A percentile compares a stretch with the other conserved stretches of the same genome.
These are phyloP conservation scores for Senna tora DNA, from an alignment of 306 rosid genomes.

Conservation along the genomic window DNA sequence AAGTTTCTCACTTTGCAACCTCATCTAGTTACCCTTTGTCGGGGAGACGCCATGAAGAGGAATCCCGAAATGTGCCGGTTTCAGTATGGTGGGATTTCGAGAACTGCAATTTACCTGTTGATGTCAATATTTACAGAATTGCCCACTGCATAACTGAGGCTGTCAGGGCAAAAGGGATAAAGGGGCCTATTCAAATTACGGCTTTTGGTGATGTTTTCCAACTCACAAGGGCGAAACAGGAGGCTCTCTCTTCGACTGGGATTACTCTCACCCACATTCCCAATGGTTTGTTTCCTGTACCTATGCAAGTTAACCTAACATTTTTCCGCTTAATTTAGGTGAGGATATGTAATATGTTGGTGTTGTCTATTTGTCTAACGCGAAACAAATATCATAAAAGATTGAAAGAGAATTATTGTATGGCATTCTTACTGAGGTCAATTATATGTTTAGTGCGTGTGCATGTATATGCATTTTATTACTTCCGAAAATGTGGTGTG, in stretches of 20 bases:
- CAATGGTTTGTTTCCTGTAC: constrained; percentile 37
- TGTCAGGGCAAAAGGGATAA: constrained; percentile 75
- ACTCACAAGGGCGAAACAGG: constrained; percentile 67
- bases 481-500: neutral
- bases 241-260: constrained; percentile 73
- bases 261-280: constrained; percentile 73
- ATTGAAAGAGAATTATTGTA: neutral
- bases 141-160: constrained; percentile 61
- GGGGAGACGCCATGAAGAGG: constrained; percentile 57
- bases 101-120: constrained; percentile 63
- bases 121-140: constrained; percentile 49
- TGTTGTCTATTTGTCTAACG: neutral
- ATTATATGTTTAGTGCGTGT: neutral
- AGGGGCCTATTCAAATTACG: constrained; percentile 74
- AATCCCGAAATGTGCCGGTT: constrained; percentile 65
- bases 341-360: neutral
- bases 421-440: neutral
- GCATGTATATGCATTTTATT: neutral
- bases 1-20: constrained; percentile 40
- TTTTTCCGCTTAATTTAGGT: neutral
- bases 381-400: neutral
- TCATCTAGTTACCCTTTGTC: constrained; percentile 16
- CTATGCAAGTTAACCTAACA: neutral
- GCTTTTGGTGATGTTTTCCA: constrained; percentile 76
- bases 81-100: constrained; percentile 99